Conservation (phyloP, 306 rosid species). For the Cicer chorassanicum region DNA sequence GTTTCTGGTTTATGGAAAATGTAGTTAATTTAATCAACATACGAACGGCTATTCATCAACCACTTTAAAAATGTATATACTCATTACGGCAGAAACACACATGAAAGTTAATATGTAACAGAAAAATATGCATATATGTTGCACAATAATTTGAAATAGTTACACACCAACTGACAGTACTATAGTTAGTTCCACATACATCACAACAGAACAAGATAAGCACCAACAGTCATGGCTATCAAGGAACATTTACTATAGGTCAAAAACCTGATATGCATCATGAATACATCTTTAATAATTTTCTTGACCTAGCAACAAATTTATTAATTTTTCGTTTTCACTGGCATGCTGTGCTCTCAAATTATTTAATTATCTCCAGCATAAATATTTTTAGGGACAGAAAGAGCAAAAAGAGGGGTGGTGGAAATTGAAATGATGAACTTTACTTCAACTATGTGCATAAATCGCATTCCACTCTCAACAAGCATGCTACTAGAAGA, state of each 20-base stretch:
- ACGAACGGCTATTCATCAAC: neutral
- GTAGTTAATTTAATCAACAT: neutral
- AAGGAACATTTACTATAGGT: conserved; percentile 37
- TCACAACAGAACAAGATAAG: conserved; percentile 33
- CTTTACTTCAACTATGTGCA: conserved; percentile 70
- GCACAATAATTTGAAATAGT: conserved; percentile 32
- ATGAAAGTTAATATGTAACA: conserved; percentile 10
- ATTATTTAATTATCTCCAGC: conserved; percentile 18
- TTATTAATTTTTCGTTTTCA: conserved; percentile 7
- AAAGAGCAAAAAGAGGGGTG: conserved; percentile 4
- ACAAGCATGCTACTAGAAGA: conserved; percentile 69
- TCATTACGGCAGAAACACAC: neutral
- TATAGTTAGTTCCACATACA: conserved; percentile 26
- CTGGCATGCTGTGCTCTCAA: conserved; percentile 25
- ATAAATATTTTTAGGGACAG: conserved; percentile 3
- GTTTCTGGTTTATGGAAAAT: neutral
- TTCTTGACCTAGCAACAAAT: conserved; percentile 23
- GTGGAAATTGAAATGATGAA: conserved; percentile 20
- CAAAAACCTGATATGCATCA: conserved; percentile 16
- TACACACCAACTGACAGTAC: conserved; percentile 30
- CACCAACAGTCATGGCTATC: conserved; percentile 13
- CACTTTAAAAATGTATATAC: neutral
- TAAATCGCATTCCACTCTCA: conserved; percentile 83
- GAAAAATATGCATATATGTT: conserved; percentile 22
- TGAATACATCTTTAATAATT: conserved; percentile 15